Percentiles rank a stretch among this genome's conserved stretches.
phyloP scores from a whole-genome alignment of 176 grass and related monocot species.

The Lolium rigidum region DNA sequence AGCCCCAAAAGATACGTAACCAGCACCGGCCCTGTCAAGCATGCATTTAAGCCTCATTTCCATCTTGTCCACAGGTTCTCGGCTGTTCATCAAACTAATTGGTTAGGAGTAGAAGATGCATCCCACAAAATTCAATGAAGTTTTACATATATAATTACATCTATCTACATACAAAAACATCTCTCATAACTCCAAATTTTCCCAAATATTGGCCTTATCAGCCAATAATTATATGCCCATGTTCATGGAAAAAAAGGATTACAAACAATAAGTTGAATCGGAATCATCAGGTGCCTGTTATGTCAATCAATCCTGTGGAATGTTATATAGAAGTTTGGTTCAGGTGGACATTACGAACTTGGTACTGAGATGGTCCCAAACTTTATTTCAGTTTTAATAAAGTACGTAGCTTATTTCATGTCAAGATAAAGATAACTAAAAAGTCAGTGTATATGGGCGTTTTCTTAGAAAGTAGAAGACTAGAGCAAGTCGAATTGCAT shows the following conservation, averaged over 20 bases:
- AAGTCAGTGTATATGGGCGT: not conserved
- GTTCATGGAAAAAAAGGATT: not conserved
- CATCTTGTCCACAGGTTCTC: not conserved
- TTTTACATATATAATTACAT: not conserved
- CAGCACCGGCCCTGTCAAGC: not conserved
- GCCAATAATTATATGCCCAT: not conserved
- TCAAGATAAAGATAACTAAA: conserved; percentile 2
- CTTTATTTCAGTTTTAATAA: not conserved
- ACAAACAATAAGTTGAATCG: not conserved
- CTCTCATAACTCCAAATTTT: not conserved
- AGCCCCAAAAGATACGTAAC: not conserved
- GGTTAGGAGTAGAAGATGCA: not conserved
- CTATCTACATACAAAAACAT: not conserved
- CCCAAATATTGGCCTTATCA: not conserved
- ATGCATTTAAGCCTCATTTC: not conserved
- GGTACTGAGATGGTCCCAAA: not conserved
- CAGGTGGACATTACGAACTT: no score
- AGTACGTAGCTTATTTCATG: not conserved
- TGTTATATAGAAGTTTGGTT: not conserved
- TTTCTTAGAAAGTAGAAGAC: not conserved
- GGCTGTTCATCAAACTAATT: not conserved
- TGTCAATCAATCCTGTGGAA: not conserved
- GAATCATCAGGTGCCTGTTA: not conserved
- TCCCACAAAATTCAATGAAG: not conserved
- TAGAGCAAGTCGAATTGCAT: conserved; percentile 4